phyloP scores from a whole-genome alignment of 768 basidiomycete species.

The Boletus vermiculosoides region DNA sequence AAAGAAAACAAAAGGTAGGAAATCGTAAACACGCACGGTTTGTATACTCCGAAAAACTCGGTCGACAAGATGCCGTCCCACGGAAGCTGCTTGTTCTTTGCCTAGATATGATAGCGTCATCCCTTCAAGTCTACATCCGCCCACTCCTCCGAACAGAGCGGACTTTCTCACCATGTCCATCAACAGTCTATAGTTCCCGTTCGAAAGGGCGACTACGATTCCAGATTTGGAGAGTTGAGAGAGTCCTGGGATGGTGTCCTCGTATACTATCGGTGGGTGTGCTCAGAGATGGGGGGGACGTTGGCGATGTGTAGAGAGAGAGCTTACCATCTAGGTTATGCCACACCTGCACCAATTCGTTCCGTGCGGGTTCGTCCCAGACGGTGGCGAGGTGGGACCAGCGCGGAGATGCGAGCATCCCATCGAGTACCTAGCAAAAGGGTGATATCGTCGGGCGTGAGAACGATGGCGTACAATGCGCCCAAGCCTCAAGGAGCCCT shows the following conservation, averaged over 20 bases:
- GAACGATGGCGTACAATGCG: not conserved
- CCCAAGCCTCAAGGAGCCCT: too few species aligned
- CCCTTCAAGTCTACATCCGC: too few species aligned
- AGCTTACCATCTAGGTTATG: slow-evolving; percentile 53
- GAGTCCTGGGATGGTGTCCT: slow-evolving; percentile 51
- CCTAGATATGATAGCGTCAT: slow-evolving; percentile 35
- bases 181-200: slow-evolving; percentile 61
- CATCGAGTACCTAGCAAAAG: slow-evolving; percentile 50
- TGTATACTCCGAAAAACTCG: slow-evolving; percentile 60
- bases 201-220: slow-evolving; percentile 56
- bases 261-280: slow-evolving; percentile 47
- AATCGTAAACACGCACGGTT: slow-evolving; percentile 47
- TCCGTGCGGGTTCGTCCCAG: slow-evolving; percentile 46
- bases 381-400: slow-evolving; percentile 49
- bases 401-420: slow-evolving; percentile 45
- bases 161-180: slow-evolving; percentile 51
- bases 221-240: slow-evolving; percentile 48
- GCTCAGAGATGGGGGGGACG: slow-evolving; percentile 30
- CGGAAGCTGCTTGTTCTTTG: slow-evolving; percentile 58
- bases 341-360: slow-evolving; percentile 52
- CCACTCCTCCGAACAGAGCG: not conserved
- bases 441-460: not conserved
- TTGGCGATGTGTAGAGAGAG: not conserved
- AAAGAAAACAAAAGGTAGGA: too few species aligned
- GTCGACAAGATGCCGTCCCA: slow-evolving; percentile 65